These are phyloP conservation scores for Amanita subjunquillea DNA, from an alignment of 768 basidiomycete species.

Conservation along the genomic window DNA sequence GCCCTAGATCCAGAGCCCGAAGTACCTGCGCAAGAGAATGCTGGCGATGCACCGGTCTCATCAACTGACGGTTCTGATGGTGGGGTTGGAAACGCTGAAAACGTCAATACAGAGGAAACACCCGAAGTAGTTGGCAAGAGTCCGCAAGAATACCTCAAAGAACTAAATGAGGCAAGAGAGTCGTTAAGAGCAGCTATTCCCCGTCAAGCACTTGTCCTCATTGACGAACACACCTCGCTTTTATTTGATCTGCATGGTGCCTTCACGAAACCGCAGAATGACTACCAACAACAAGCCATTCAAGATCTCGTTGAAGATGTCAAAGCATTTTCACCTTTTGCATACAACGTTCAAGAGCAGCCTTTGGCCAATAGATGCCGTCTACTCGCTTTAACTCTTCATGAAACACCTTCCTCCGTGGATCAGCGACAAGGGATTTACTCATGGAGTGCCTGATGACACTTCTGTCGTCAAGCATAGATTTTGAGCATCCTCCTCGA, in stretches of 20 bases:
- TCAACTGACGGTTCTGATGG: constrained; percentile 16
- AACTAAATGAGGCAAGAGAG: constrained; percentile 58
- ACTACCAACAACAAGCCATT: constrained; percentile 56
- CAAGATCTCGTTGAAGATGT: constrained; percentile 71
- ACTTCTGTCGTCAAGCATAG: constrained; percentile 48
- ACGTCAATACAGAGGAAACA: background rate
- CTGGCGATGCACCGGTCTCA: constrained; percentile 6
- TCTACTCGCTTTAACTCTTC: constrained; percentile 73
- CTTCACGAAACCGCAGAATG: constrained; percentile 55
- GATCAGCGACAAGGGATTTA: constrained; percentile 39
- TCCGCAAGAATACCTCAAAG: constrained; percentile 53
- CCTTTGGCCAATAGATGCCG: constrained; percentile 76
- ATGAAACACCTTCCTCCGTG: constrained; percentile 59
- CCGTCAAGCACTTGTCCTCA: constrained; percentile 60
- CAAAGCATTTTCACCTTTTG: constrained; percentile 51
- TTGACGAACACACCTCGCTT: constrained; percentile 80
- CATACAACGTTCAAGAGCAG: constrained; percentile 64
- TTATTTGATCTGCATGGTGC: constrained; percentile 83
- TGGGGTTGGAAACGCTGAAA: constrained; percentile 9
- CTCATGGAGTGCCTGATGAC: constrained; percentile 64
- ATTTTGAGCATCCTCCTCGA: constrained; percentile 57
- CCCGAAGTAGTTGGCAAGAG: constrained; percentile 29
- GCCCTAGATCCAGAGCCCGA: constrained; percentile 54
- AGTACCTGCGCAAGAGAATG: constrained; percentile 11
- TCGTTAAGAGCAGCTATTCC: constrained; percentile 56